These are phyloP conservation scores for Pseudogymnoascus sp. DNA, from an alignment of 2,329 filamentous ascomycete species.

Conservation along the genomic window DNA sequence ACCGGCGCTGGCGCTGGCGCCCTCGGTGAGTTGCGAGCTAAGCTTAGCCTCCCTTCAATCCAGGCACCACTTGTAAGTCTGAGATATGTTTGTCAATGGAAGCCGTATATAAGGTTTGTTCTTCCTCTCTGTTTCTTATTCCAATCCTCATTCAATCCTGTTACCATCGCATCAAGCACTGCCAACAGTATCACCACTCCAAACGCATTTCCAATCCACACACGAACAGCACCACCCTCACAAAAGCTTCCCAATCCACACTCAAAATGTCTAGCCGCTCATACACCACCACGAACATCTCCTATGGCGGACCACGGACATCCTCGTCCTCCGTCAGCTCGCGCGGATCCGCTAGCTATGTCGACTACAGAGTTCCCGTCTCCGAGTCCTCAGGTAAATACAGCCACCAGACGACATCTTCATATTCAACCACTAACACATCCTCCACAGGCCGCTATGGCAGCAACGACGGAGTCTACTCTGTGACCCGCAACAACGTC, in stretches of 20 bases:
- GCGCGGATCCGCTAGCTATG: background rate
- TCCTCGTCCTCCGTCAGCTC: background rate
- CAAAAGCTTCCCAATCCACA: background rate
- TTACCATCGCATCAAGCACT: background rate
- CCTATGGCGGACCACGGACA: background rate
- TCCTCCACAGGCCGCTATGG: background rate
- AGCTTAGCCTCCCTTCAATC: slow-evolving; percentile 7
- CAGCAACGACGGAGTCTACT: background rate
- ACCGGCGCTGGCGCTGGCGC: background rate
- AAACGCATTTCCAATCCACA: background rate
- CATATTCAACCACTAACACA: background rate
- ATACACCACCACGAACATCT: background rate
- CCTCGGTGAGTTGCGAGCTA: background rate
- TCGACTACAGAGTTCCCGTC: background rate
- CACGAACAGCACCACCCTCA: background rate
- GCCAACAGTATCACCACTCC: background rate
- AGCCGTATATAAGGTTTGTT: background rate
- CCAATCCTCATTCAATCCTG: background rate
- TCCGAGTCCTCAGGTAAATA: background rate
- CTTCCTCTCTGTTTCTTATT: background rate
- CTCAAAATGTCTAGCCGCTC: background rate
- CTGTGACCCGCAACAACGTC: slow-evolving; percentile 6
- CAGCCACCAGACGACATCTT: background rate
- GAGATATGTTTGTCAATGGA: background rate
- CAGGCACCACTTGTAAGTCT: background rate